These are phyloP conservation scores for Trichoderma breve DNA, from an alignment of 2,329 filamentous ascomycete species.

Conservation along the genomic window DNA sequence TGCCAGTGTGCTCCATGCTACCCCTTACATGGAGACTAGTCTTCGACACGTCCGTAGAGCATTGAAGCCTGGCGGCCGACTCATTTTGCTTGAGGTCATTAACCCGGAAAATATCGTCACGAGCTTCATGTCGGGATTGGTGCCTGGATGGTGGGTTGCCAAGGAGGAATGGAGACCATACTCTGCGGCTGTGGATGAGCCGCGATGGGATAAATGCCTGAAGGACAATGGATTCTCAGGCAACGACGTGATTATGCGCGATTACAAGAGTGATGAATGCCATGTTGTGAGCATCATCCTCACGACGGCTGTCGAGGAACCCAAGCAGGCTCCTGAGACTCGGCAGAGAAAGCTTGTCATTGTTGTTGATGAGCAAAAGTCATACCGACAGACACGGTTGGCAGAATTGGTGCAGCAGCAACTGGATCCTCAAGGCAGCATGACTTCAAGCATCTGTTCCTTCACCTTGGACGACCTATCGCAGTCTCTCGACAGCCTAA, in stretches of 20 bases:
- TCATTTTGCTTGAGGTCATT: conserved; percentile 7
- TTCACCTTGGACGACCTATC: neutral
- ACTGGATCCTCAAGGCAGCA: neutral
- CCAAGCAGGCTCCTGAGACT: neutral
- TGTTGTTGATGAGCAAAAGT: conserved; percentile 13
- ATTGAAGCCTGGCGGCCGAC: neutral
- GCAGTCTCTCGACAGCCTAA: neutral
- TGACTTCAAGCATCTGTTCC: neutral
- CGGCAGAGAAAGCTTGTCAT: neutral
- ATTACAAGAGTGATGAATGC: neutral
- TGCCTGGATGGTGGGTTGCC: conserved; percentile 8
- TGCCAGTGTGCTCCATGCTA: neutral
- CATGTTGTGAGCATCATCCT: conserved; percentile 5
- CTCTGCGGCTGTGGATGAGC: neutral
- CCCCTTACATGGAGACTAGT: neutral
- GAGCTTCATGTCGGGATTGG: neutral
- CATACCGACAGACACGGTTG: neutral
- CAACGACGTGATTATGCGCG: neutral
- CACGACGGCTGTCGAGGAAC: neutral
- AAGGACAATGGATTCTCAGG: neutral
- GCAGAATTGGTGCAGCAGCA: neutral
- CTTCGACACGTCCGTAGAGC: neutral
- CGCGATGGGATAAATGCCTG: neutral
- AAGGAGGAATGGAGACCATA: neutral
- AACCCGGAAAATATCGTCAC: neutral